These are phyloP conservation scores for Eucalyptus erythrocorys DNA, from an alignment of 345 rosid genomes.

Conservation along the genomic window DNA sequence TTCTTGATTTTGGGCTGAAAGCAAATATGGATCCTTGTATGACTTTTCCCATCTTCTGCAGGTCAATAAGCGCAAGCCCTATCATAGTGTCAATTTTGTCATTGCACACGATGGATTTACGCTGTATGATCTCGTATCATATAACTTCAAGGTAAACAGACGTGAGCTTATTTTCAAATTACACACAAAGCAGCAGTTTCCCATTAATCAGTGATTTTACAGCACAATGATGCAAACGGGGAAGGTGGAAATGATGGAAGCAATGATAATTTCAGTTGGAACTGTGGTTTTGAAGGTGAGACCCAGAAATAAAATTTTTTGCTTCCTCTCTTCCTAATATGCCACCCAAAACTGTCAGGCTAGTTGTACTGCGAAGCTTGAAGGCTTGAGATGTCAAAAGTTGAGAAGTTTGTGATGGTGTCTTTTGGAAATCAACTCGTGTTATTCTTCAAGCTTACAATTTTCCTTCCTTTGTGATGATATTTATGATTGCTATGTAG, in stretches of 20 bases:
- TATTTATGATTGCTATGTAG: neutral
- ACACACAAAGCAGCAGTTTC: neutral
- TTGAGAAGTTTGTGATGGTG: neutral
- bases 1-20: neutral
- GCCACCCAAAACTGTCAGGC: neutral
- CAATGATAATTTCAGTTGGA: slow-evolving; percentile 92
- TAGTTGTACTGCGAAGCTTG: neutral
- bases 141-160: slow-evolving; percentile 59
- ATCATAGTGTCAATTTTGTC: slow-evolving; percentile 73
- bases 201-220: slow-evolving; percentile 5
- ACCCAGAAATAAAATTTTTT: neutral
- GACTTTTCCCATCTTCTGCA: slow-evolving; percentile 7
- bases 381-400: neutral
- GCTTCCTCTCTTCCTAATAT: neutral
- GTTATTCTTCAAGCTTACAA: neutral
- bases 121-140: slow-evolving; percentile 75
- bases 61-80: slow-evolving; percentile 88
- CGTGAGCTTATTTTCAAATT: neutral
- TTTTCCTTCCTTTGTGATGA: neutral
- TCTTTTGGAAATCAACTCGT: neutral
- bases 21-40: neutral
- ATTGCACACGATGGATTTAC: slow-evolving; percentile 96
- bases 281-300: slow-evolving; percentile 88
- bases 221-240: slow-evolving; percentile 98
- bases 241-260: slow-evolving; percentile 94